Conservation (phyloP, 2,329 filamentous ascomycete genomes). For the Neoarthrinium moseri region DNA sequence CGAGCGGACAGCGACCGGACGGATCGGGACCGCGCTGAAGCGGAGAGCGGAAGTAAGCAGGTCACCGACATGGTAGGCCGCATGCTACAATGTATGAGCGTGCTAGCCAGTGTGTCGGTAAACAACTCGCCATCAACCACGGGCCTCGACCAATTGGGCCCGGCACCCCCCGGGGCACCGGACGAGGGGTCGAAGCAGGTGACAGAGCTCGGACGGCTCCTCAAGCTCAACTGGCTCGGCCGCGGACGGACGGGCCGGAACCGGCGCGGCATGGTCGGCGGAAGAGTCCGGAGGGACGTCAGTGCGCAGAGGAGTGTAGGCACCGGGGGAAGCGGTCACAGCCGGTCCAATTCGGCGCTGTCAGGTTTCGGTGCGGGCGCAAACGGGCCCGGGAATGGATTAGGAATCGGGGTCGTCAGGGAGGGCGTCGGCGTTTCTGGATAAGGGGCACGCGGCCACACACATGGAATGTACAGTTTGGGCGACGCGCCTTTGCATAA, state of each 20-base stretch:
- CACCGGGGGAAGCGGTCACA: too few relatives aligned
- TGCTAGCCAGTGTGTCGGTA: conserved; percentile 75
- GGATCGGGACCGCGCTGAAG: conserved; percentile 47
- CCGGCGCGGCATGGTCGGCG: conserved; percentile 83
- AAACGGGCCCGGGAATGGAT: conserved; percentile 8
- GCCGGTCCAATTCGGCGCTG: conserved; percentile 11
- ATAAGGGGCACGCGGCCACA: too few relatives aligned
- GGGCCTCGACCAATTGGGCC: conserved; percentile 9
- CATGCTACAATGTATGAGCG: conserved; percentile 95
- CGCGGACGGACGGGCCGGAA: conserved; percentile 87
- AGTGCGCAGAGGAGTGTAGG: conserved; percentile 11
- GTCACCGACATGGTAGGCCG: conserved; percentile 92
- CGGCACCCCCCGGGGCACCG: conserved; percentile 13
- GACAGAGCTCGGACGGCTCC: conserved; percentile 76
- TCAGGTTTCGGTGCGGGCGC: not conserved
- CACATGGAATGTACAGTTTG: too few relatives aligned
- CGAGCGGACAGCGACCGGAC: conserved; percentile 20
- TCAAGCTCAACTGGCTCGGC: conserved; percentile 97
- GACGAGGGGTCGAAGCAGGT: conserved; percentile 77
- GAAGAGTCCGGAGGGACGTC: conserved; percentile 47
- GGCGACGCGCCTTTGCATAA: too few relatives aligned
- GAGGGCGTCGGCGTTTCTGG: conserved; percentile 25
- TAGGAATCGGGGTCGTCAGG: conserved; percentile 10
- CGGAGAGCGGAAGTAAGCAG: conserved; percentile 66
- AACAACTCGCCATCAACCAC: conserved; percentile 12